These are phyloP conservation scores for Chytridium lagenaria DNA, from an alignment of 371 early-diverging fungal genomes.

Conservation along the genomic window DNA sequence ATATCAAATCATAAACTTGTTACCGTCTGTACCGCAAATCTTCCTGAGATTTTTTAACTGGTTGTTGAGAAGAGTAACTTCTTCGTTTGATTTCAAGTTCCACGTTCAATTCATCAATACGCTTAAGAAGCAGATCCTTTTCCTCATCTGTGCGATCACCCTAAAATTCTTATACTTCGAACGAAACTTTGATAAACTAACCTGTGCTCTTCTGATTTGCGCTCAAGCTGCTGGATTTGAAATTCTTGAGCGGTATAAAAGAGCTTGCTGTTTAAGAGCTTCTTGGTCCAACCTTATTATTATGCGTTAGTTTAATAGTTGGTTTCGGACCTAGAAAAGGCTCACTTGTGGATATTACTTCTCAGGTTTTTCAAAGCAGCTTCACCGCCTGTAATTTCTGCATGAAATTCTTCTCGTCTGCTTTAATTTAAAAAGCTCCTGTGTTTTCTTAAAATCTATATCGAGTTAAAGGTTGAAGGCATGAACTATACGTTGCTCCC, in stretches of 20 bases:
- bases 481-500: constrained; percentile 53
- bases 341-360: constrained; percentile 48
- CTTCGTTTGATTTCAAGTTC: constrained; percentile 46
- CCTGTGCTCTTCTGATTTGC: constrained; percentile 62
- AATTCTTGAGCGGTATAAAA: constrained; percentile 64
- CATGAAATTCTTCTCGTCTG: constrained; percentile 59
- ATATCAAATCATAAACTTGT: neutral
- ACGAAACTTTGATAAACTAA: constrained; percentile 19
- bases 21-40: constrained; percentile 46
- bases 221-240: constrained; percentile 64
- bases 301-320: neutral
- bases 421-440: constrained; percentile 55
- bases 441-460: constrained; percentile 61
- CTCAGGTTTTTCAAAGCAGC: constrained; percentile 55
- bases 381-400: constrained; percentile 59
- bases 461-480: neutral
- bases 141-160: constrained; percentile 66
- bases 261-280: constrained; percentile 57
- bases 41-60: constrained; percentile 62
- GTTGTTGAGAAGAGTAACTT: constrained; percentile 48
- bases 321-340: neutral
- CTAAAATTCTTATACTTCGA: too few relatives aligned
- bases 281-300: constrained; percentile 55
- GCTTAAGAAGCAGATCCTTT: constrained; percentile 50
- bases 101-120: constrained; percentile 51